Evolutionary conservation across 2,329 filamentous ascomycete genomes (phyloP).

Genomic region (Colletotrichum cuscutae): DNA sequence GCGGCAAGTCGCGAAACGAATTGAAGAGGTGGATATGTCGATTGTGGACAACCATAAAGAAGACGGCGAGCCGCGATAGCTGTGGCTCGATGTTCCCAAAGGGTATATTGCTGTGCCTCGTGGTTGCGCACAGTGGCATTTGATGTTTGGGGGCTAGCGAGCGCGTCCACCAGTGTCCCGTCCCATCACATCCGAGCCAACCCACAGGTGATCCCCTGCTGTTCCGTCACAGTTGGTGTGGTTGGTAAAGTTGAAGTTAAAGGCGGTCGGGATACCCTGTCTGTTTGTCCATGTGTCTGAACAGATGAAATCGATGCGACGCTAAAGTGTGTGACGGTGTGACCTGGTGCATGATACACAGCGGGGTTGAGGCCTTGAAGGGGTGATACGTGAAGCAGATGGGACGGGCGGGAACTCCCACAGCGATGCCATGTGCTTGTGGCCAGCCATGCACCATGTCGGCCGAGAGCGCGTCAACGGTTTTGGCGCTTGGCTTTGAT

Average conservation of each 20-base stretch:
- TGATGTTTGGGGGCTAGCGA: background rate
- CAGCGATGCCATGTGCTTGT: constrained; percentile 26
- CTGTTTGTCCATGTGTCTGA: background rate
- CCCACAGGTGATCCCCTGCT: background rate
- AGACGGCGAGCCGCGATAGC: background rate
- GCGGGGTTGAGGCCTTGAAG: constrained; percentile 9
- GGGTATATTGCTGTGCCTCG: background rate
- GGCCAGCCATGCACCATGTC: constrained; percentile 19
- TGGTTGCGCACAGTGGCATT: background rate
- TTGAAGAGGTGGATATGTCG: background rate
- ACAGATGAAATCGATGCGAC: constrained; percentile 30
- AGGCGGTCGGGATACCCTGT: constrained; percentile 13
- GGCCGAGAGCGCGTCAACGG: constrained; percentile 9
- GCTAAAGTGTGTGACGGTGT: constrained; percentile 20
- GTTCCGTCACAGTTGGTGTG: constrained; percentile 10
- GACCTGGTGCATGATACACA: constrained; percentile 29
- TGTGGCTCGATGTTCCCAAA: constrained; percentile 13
- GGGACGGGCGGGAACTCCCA: constrained; percentile 34
- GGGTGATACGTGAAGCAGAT: constrained; percentile 15
- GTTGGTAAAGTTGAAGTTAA: background rate
- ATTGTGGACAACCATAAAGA: background rate
- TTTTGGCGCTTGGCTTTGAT: background rate
- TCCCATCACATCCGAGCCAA: constrained; percentile 10
- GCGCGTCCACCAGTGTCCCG: background rate
- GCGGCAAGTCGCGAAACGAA: background rate